These are phyloP conservation scores for Penicillium carneum DNA, from an alignment of 2,329 filamentous ascomycete genomes.

Conservation along the genomic window DNA sequence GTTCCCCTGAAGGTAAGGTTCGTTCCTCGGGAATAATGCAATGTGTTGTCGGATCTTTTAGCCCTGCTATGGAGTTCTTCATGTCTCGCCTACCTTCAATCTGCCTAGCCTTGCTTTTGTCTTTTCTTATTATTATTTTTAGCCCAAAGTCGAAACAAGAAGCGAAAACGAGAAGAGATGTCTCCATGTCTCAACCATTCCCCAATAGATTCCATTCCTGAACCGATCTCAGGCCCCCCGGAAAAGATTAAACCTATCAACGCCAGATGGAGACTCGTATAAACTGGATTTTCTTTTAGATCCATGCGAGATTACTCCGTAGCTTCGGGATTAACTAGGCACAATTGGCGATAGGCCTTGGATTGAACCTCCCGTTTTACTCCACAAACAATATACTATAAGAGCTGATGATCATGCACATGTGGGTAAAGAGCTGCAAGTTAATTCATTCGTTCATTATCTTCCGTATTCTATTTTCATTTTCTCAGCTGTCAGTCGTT, in stretches of 20 bases:
- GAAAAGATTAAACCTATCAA: not conserved
- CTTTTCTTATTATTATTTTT: not conserved
- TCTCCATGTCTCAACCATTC: not conserved
- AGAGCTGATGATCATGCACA: slow-evolving; percentile 20
- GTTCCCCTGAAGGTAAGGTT: slow-evolving; percentile 2
- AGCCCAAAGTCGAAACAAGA: not conserved
- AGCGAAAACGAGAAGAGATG: not conserved
- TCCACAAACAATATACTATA: slow-evolving; percentile 13
- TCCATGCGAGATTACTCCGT: not conserved
- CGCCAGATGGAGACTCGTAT: slow-evolving; percentile 11
- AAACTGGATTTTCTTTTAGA: slow-evolving; percentile 2
- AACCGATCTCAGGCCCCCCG: slow-evolving; percentile 4
- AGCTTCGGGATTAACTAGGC: slow-evolving; percentile 2
- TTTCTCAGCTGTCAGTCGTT: slow-evolving; percentile 20
- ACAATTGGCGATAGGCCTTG: slow-evolving; percentile 26
- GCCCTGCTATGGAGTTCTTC: slow-evolving; percentile 9
- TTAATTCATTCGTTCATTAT: slow-evolving; percentile 20
- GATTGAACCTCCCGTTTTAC: not conserved
- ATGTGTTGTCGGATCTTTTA: slow-evolving; percentile 20
- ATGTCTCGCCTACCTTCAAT: slow-evolving; percentile 17
- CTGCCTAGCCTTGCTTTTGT: not conserved
- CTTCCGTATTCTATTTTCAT: slow-evolving; percentile 12
- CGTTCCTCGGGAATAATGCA: not conserved
- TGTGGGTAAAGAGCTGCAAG: slow-evolving; percentile 14
- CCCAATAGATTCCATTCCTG: slow-evolving; percentile 3